Base-by-base conservation (phyloP, 352 stramenopile genomes). In the Phytopythium kandeliae region DNA sequence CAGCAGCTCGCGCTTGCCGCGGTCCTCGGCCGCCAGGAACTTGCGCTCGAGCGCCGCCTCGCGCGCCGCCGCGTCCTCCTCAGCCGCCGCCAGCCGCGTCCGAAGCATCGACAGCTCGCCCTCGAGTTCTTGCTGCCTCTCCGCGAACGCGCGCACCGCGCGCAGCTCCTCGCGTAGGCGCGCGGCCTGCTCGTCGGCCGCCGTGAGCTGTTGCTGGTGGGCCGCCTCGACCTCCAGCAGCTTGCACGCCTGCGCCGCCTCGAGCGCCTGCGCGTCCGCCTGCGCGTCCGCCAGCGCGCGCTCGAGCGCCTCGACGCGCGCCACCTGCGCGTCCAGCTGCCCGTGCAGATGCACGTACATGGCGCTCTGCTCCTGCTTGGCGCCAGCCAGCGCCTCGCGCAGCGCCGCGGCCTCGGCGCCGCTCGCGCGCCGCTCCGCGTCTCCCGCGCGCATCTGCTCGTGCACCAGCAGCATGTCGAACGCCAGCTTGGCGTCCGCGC, bases 331-430 rank as follows among this genome's bases (percentile, higher is more conserved):
- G 51, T 96, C 85, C 19, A 93, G 73, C 37, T 92, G 92, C 24
- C 74, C 70, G 51, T 94, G 82, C 28, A 95, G 79, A 54, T 94
- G 92, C 48, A 88, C 87, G 52, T 94, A 94, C 60, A 95, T 89
- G 25, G 95, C 87, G 40, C 64, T 82, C 51, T 92, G 71, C 33
- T 92, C 74, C 19, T 70, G 64, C 1, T 57, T 72, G 35, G 73
- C 65, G 15, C 65, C 71, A 15, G 57, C 66, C 43, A 85, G 38
- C 26, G 57, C 48, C 19, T 71, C 50, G 36, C 78, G 78, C 8
- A 90, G 44, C 36, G 85, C 73, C 19, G 55, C 41, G 8, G 71
- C 65, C 43, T 88, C 71, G 7, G 73, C 58, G n/a, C 75, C 75
- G 21, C 74, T 19, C 11, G 52, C 65, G 15, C 55, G 61, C 50